Base-by-base conservation (phyloP, 2,329 filamentous ascomycete species). In the Fusarium ramigenum region DNA sequence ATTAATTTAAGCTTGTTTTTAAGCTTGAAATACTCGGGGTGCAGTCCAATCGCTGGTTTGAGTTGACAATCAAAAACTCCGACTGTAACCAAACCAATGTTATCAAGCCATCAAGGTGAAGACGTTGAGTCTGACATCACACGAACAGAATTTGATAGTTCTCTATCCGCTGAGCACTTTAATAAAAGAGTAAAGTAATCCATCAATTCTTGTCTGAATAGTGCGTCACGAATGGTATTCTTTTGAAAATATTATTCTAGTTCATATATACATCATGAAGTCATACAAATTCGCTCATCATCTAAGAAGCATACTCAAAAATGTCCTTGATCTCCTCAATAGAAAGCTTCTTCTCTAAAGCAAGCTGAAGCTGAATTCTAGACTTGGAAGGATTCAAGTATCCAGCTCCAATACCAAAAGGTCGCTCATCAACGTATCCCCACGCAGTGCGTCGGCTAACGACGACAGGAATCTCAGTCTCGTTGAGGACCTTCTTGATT, bases 341-440 rank as follows among this genome's bases (percentile, higher is more conserved):
- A 2, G 63, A 66, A 4, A 75, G 28, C 9, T 61, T 63, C 42
- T 66, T 69, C 14, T 75, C 80, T 52, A 77, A 72, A 60, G 80
- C 82, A 18, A 85, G 78, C 74, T 85, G 83, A 63, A 89, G 75
- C 76, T 89, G 77, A 15, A 90, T 84, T 19, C 87, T 82, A 15
- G 85, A 82, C 79, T 90, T 89, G 68, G 86, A 83, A 2, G 88
- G 87, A 69, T 89, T 89, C 47, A 88, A 81, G 57, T 86, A 87
- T 0, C 87, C 87, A 32, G 84, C 84, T 1, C 84, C 84, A 5
- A 79, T 78, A 14, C 76, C 78, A 2, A 85, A 84, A 2, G 77
- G 67, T 47, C 66, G 34, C 25, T 79, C 80, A 9, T 75, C 83
- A 11, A 88, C 86, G 66, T 85, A 87, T 0, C 88, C 88, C 65